phyloP scores from a whole-genome alignment of 495 filamentous ascomycete genomes.

The Acidiella bohemica region DNA sequence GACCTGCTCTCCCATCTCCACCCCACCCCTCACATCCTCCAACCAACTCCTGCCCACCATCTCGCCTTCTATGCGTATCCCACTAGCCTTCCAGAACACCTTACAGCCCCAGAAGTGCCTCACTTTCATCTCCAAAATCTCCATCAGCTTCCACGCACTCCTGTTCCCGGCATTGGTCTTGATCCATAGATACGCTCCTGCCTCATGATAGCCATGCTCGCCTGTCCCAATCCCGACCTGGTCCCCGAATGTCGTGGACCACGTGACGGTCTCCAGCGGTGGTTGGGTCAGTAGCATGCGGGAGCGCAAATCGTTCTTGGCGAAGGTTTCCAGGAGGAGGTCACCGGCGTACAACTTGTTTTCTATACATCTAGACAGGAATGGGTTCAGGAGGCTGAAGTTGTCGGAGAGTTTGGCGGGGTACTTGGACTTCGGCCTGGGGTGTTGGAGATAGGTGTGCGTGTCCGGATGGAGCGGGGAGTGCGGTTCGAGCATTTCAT shows the following conservation, averaged over 20 bases:
- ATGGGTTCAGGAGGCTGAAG: not conserved
- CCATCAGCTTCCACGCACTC: not conserved
- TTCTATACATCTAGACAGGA: not conserved
- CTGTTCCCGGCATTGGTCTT: not conserved
- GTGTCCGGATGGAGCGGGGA: not conserved
- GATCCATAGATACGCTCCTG: not conserved
- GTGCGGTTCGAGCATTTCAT: not conserved
- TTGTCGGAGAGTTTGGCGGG: not conserved
- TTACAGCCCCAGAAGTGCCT: not conserved
- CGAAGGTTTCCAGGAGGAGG: not conserved
- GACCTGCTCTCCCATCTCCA: not conserved
- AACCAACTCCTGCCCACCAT: not conserved
- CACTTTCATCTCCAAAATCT: not conserved
- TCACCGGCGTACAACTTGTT: not conserved
- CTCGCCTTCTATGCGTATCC: not conserved
- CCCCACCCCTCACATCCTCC: not conserved
- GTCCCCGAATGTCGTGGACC: not conserved
- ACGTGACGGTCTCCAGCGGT: not conserved
- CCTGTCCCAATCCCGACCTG: not conserved
- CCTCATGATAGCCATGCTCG: not conserved
- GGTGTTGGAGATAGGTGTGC: not conserved
- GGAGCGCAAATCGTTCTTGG: not conserved
- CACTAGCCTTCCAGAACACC: not conserved
- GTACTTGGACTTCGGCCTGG: not conserved
- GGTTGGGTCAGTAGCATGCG: not conserved